Percentiles rank a stretch among this genome's conserved stretches.
phyloP scores from a whole-genome alignment of 1,284 basidiomycete genomes.

The Heterobasidion occidentale region DNA sequence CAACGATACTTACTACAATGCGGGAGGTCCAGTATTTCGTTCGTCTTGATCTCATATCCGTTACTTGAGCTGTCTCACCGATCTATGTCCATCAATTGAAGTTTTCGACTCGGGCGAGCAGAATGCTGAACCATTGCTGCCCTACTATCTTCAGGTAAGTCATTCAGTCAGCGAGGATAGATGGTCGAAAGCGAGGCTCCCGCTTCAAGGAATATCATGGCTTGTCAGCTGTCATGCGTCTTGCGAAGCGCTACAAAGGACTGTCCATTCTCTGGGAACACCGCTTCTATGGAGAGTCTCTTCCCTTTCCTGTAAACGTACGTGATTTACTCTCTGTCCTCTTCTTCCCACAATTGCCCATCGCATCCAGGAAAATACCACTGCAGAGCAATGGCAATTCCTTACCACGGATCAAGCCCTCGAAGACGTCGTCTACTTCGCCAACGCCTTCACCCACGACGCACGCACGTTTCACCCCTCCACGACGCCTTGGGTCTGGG shows the following conservation, averaged over 20 bases:
- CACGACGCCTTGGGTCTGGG: slow-evolving; percentile 36
- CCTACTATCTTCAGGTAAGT: slow-evolving; percentile 35
- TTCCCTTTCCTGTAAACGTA: slow-evolving; percentile 43
- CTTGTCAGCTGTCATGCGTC: slow-evolving; percentile 37
- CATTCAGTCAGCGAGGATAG: neutral
- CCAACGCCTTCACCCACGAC: slow-evolving; percentile 30
- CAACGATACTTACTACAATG: slow-evolving; percentile 43
- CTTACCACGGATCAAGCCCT: slow-evolving; percentile 51
- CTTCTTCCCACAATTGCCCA: neutral
- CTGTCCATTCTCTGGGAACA: slow-evolving; percentile 50
- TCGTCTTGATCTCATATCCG: slow-evolving; percentile 4
- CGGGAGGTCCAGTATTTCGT: slow-evolving; percentile 42
- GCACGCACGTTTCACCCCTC: slow-evolving; percentile 29
- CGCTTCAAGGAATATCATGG: slow-evolving; percentile 36
- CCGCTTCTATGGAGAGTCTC: slow-evolving; percentile 45
- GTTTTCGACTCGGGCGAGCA: slow-evolving; percentile 47
- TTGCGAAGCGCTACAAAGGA: slow-evolving; percentile 38
- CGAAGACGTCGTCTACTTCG: slow-evolving; percentile 51
- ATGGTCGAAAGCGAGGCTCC: neutral
- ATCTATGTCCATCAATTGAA: slow-evolving; percentile 9
- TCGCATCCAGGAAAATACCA: slow-evolving; percentile 31
- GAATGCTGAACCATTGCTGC: slow-evolving; percentile 37
- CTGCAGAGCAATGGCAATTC: slow-evolving; percentile 45
- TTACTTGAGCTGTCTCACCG: neutral
- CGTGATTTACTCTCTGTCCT: slow-evolving; percentile 7